Base-by-base conservation (phyloP, 495 filamentous ascomycete species). In the Hamigera avellanea region DNA sequence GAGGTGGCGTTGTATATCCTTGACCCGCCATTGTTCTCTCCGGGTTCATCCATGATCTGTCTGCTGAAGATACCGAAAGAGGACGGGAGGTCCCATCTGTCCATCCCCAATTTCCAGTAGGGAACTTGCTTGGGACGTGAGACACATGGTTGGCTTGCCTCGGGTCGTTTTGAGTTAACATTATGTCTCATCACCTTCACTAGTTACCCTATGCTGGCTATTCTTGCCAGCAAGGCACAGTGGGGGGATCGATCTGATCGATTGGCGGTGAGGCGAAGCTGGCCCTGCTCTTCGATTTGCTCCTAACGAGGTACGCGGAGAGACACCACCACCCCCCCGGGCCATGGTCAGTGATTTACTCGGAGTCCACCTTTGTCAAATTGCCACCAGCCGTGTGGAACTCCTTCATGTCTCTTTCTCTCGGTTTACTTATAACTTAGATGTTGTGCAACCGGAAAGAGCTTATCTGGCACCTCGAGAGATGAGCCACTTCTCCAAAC, bases 1-100 rank as follows among this genome's bases (percentile, higher is more conserved):
- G 45, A 39, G 47, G 37, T 44, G 48, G 48, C 42, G 38, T 42
- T 42, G 45, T 50, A 41, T 37, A 40, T 29, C 32, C 39, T 44
- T 55, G 40, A 50, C 47, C 33, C 44, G 41, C 29, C 41, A 38
- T 40, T 41, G 12, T 30, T 36, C 21, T 23, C 37, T 42, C 46
- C 41, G 25, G 39, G 30, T 36, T 42, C 38, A 45, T 41, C 46
- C 41, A 41, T 46, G 41, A 16, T n/a, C 28, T 30, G 10, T 30
- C 14, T 30, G 28, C n/a, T 30, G 28, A 12, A 6, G 14, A 30
- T 12, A 6, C 10, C 14, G n/a, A 7, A n/a, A 15, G 28, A 13
- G 28, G 28, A 13, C 5, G 14, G n/a, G 28, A 15, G n/a, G 14
- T 15, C 28, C 28, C 12, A 4, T 15, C 28, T 30, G 7, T n/a